Evolutionary conservation across 1,284 basidiomycete genomes (phyloP).

Genomic region (Cryptococcus sp.): DNA sequence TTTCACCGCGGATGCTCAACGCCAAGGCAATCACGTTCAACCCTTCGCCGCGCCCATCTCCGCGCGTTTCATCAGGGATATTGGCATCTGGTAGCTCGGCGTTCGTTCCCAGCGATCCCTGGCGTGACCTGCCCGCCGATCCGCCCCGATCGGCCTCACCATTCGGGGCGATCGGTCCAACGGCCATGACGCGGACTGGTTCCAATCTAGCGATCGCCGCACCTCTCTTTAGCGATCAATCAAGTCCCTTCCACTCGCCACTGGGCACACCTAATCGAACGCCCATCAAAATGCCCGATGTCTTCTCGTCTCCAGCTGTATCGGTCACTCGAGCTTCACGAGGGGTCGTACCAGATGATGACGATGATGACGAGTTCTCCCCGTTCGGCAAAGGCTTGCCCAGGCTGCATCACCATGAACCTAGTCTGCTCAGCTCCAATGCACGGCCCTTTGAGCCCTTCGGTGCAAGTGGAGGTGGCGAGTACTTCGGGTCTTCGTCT

Average conservation of each 20-base stretch:
- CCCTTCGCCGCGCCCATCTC: constrained; percentile 71
- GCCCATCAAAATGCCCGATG: constrained; percentile 41
- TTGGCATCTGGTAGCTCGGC: constrained; percentile 57
- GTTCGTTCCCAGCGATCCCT: constrained; percentile 54
- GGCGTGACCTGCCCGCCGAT: constrained; percentile 40
- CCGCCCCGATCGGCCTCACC: constrained; percentile 43
- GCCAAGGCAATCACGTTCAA: constrained; percentile 69
- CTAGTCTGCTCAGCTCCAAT: constrained; percentile 26
- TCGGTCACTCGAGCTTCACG: constrained; percentile 24
- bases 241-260: constrained; percentile 59
- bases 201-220: constrained; percentile 87
- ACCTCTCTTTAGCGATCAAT: constrained; percentile 72
- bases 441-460: constrained; percentile 50
- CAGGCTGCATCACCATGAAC: constrained; percentile 32
- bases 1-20: constrained; percentile 62
- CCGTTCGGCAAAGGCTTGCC: constrained; percentile 55
- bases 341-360: constrained; percentile 47
- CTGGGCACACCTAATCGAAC: constrained; percentile 43
- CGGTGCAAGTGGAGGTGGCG: constrained; percentile 2
- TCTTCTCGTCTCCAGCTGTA: constrained; percentile 36
- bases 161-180: constrained; percentile 59
- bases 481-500: constrained; percentile 9
- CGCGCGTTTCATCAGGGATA: constrained; percentile 66
- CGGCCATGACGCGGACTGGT: constrained; percentile 57
- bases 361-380: constrained; percentile 62